Conservation (phyloP, 352 stramenopile genomes). For the Phytophthora pisi region DNA sequence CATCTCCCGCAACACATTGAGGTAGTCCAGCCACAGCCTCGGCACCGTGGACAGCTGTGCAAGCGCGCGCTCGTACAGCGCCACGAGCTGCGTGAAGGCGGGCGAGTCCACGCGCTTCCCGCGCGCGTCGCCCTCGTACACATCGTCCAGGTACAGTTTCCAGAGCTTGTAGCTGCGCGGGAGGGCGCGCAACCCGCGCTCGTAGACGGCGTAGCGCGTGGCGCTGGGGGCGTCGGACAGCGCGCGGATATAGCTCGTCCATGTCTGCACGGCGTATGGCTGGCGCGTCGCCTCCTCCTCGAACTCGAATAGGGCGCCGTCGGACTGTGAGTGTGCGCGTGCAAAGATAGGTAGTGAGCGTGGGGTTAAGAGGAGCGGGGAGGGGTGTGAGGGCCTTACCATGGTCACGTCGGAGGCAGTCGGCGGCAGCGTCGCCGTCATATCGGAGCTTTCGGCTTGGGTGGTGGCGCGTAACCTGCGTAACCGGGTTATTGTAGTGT, state of each 20-base stretch:
- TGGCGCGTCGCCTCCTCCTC: slow-evolving; percentile 88
- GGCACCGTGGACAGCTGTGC: slow-evolving; percentile 96
- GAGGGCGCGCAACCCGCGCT: slow-evolving; percentile 84
- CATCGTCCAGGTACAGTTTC: slow-evolving; percentile 87
- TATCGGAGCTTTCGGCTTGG: slow-evolving; percentile 1
- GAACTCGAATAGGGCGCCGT: slow-evolving; percentile 50
- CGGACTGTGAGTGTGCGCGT: slow-evolving; percentile 6
- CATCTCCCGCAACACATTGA: slow-evolving; percentile 76
- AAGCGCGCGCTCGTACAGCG: slow-evolving; percentile 90
- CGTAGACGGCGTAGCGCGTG: slow-evolving; percentile 73
- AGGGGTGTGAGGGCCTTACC: slow-evolving; percentile 6
- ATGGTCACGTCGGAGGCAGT: slow-evolving; percentile 23
- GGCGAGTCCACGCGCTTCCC: slow-evolving; percentile 65
- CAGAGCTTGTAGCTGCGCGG: slow-evolving; percentile 96
- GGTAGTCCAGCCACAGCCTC: slow-evolving; percentile 95
- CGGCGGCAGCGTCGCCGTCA: slow-evolving; percentile 19
- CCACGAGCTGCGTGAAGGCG: slow-evolving; percentile 43
- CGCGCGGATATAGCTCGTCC: slow-evolving; percentile 70
- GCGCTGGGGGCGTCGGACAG: slow-evolving; percentile 31
- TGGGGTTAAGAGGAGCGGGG: not conserved
- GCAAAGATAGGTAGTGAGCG: not conserved
- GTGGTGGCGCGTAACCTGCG: not conserved
- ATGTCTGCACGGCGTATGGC: slow-evolving; percentile 87
- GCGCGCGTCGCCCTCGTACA: slow-evolving; percentile 65
- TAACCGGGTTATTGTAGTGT: slow-evolving; percentile 6